A percentile compares a stretch with the other conserved stretches of the same genome.
Conservation (phyloP, 139 green algal genomes). For the Tetradesmus obliquus region DNA sequence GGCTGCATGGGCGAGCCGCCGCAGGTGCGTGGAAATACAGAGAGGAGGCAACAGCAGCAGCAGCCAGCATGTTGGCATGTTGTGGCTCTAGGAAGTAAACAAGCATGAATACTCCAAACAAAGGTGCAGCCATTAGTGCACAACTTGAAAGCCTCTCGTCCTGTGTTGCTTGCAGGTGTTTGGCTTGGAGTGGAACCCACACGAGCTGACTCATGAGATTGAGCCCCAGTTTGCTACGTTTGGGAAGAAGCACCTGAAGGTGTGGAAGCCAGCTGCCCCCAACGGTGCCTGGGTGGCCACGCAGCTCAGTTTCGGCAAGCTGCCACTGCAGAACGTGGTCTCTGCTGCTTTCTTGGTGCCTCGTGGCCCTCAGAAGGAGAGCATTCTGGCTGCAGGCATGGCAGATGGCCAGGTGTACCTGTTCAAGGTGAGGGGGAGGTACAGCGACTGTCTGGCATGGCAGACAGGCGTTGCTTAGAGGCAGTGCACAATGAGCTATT, state of each 20-base stretch:
- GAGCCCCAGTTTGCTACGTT: constrained; percentile 66
- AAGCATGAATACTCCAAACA: too few species aligned
- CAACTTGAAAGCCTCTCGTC: too few species aligned
- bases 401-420: constrained; percentile 70
- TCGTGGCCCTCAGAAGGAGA: constrained; percentile 44
- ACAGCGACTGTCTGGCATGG: neutral
- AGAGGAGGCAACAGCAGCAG: neutral
- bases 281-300: constrained; percentile 53
- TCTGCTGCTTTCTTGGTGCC: constrained; percentile 65
- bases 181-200: constrained; percentile 76
- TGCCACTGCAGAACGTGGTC: constrained; percentile 59
- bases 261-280: constrained; percentile 49
- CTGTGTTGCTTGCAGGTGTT: constrained; percentile 63
- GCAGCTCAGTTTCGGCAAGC: constrained; percentile 60
- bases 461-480: too few species aligned
- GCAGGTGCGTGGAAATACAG: constrained; percentile 54
- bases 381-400: constrained; percentile 68
- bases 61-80: neutral
- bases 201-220: constrained; percentile 46
- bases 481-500: too few species aligned
- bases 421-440: constrained; percentile 61
- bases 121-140: too few species aligned
- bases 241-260: constrained; percentile 75
- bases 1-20: constrained; percentile 75
- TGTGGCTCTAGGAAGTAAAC: too few species aligned